phyloP scores from a whole-genome alignment of 2,329 filamentous ascomycete species.

The Alternaria novae-zelandiae region DNA sequence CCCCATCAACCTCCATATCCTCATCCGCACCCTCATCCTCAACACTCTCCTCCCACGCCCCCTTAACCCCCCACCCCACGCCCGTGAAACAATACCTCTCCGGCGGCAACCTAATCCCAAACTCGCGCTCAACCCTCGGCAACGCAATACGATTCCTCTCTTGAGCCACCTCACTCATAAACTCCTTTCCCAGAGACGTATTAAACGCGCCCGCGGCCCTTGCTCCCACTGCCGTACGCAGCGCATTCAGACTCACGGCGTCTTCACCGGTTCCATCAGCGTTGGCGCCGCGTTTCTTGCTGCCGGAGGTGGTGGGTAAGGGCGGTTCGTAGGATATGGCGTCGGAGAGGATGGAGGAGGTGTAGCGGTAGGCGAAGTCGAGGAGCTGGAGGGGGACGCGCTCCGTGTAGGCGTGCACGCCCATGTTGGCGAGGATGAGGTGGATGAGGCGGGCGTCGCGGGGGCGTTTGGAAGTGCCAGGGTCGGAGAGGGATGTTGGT shows the following conservation, averaged over 20 bases:
- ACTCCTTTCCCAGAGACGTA: slow-evolving; percentile 71
- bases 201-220: slow-evolving; percentile 72
- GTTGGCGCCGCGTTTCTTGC: slow-evolving; percentile 31
- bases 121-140: slow-evolving; percentile 59
- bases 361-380: slow-evolving; percentile 86
- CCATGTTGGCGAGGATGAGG: slow-evolving; percentile 78
- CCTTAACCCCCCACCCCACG: slow-evolving; percentile 41
- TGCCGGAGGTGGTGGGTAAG: slow-evolving; percentile 2
- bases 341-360: slow-evolving; percentile 72
- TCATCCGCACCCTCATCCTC: slow-evolving; percentile 67
- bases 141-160: slow-evolving; percentile 55
- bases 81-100: slow-evolving; percentile 61
- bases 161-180: slow-evolving; percentile 71
- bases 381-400: slow-evolving; percentile 82
- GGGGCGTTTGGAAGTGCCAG: slow-evolving; percentile 59
- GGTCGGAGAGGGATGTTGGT: slow-evolving; percentile 42
- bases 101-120: slow-evolving; percentile 65
- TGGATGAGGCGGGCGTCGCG: slow-evolving; percentile 82
- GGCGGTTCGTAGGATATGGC: slow-evolving; percentile 50
- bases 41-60: slow-evolving; percentile 69
- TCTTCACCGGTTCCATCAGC: slow-evolving; percentile 48
- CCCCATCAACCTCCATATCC: slow-evolving; percentile 64
- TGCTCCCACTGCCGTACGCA: slow-evolving; percentile 74
- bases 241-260: slow-evolving; percentile 67
- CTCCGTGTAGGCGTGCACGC: slow-evolving; percentile 79